Percentiles rank a stretch among this genome's conserved stretches.
Evolutionary conservation across 768 basidiomycete genomes (phyloP).

Genomic region (Mycena galericulata): DNA sequence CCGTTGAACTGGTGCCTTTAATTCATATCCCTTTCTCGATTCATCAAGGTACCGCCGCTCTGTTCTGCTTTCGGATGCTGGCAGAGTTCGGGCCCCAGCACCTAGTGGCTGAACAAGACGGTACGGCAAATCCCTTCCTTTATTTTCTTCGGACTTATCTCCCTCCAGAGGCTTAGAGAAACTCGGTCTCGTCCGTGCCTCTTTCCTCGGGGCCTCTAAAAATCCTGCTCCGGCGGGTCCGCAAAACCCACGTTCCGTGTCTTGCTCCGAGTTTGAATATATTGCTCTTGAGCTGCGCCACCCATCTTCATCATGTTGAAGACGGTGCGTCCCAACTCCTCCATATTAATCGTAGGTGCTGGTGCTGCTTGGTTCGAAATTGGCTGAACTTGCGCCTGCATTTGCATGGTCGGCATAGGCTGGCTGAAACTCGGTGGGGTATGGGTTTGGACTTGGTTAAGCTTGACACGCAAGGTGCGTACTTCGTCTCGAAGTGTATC

Average conservation of each 20-base stretch:
- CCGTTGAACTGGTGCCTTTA: conserved; percentile 20
- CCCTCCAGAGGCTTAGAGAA: conserved; percentile 25
- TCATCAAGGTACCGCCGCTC: not conserved
- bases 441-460: conserved; percentile 1
- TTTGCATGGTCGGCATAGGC: not conserved
- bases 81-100: conserved; percentile 22
- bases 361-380: not conserved
- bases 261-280: conserved; percentile 14
- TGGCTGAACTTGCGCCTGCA: not conserved
- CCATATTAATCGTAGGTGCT: not conserved
- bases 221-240: conserved; percentile 21
- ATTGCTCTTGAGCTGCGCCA: not conserved
- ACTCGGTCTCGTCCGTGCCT: not conserved
- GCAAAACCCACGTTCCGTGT: not conserved
- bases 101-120: conserved; percentile 12
- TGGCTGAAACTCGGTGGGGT: not conserved
- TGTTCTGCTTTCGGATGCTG: not conserved
- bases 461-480: conserved; percentile 20
- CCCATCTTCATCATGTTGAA: conserved; percentile 10
- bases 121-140: conserved; percentile 19
- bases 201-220: conserved; percentile 25
- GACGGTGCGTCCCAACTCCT: conserved; percentile 16
- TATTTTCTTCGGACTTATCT: not conserved
- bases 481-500: conserved; percentile 19
- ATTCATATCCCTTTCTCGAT: conserved; percentile 12